phyloP scores from a whole-genome alignment of 1,139 yeast species.

The Candida pseudocylindracea region DNA sequence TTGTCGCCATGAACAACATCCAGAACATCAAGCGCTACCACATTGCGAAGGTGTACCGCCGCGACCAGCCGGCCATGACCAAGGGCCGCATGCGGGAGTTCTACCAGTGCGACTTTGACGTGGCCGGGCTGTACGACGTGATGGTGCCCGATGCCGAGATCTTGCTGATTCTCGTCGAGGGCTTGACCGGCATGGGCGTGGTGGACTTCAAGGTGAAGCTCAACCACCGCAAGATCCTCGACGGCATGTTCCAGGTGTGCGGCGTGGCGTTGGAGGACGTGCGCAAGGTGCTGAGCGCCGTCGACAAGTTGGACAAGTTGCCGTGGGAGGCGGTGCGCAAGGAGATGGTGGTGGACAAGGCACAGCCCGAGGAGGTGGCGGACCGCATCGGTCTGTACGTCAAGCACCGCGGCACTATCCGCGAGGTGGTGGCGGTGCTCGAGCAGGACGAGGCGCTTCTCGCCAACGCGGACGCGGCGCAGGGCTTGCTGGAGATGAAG shows the following conservation, averaged over 20 bases:
- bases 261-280: slow-evolving; percentile 92
- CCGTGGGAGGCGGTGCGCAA: slow-evolving; percentile 90
- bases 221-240: slow-evolving; percentile 87
- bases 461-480: slow-evolving; percentile 46
- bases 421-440: slow-evolving; percentile 40
- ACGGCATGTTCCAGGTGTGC: slow-evolving; percentile 86
- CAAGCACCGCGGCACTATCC: slow-evolving; percentile 54
- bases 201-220: slow-evolving; percentile 74
- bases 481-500: slow-evolving; percentile 67
- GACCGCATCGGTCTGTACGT: slow-evolving; percentile 85
- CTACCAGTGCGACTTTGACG: slow-evolving; percentile 93
- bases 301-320: slow-evolving; percentile 81
- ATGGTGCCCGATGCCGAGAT: slow-evolving; percentile 96
- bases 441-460: slow-evolving; percentile 31
- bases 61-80: slow-evolving; percentile 99
- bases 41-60: slow-evolving; percentile 91
- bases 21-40: slow-evolving; percentile 83
- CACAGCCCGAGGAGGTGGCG: slow-evolving; percentile 78
- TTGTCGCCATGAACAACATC: slow-evolving; percentile 83
- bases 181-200: slow-evolving; percentile 65
- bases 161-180: slow-evolving; percentile 62
- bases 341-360: slow-evolving; percentile 83
- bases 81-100: slow-evolving; percentile 99
- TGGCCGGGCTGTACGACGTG: slow-evolving; percentile 77
- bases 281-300: slow-evolving; percentile 82